Base-by-base conservation (phyloP, 2,329 filamentous ascomycete genomes). In the Ramularia collo-cygni region DNA sequence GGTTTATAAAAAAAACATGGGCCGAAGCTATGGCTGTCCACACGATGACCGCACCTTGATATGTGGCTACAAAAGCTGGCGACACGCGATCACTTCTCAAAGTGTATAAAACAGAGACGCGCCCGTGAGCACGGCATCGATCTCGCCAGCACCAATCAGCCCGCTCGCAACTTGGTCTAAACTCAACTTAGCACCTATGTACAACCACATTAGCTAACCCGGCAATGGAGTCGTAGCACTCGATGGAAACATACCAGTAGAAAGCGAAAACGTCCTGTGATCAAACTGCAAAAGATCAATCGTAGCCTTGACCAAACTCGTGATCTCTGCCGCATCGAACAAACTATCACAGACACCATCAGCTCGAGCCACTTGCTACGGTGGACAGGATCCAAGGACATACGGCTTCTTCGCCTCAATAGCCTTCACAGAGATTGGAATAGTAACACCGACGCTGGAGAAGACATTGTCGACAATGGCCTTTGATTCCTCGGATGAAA, bases 181-280 rank as follows among this genome's bases (percentile, higher is more conserved):
- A 26, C 37, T 51, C 41, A 54, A 39, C 39, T 54, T 56, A 17
- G 41, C 44, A 9, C 45, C 51, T 12, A n/a, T n/a, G n/a, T n/a
- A 48, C 44, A 16, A 24, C 6, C 6, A 24, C 10, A 10, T 24
- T 10, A 24, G 21, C 21, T 6, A 24, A 24, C 21, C 21, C 21
- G 6, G 6, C 10, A 6, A 24, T 6, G 6, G 6, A 24, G 21
- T 10, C 6, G 6, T 6, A 24, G 21, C 21, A 24, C 21, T 10
- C 6, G 10, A 24, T 10, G 10, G 21, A 6, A 24, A 24, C 21
- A 6, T 24, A 24, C 21, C 21, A 24, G 21, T 24, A 24, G 50
- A 50, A 13, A 43, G 28, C 10, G 40, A 46, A 31, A 56, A 56
- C 5, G 51, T 54, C 38, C 53, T 52, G 35, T 56, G 53, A 33